phyloP scores from a whole-genome alignment of 768 basidiomycete genomes.

The Hygrophoropsis aurantiaca region DNA sequence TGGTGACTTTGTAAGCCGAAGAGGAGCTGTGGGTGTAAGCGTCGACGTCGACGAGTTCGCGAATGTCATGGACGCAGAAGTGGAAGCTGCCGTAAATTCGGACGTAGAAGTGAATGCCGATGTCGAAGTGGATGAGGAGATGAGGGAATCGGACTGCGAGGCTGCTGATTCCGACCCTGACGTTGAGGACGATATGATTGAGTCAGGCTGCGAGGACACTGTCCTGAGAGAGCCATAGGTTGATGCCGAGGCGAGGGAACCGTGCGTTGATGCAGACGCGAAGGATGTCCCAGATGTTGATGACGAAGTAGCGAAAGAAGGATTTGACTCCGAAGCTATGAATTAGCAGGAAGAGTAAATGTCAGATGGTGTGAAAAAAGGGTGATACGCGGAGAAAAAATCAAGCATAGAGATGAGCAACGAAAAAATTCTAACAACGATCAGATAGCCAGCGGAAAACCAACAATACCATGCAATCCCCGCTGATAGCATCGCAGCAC shows the following conservation, averaged over 20 bases:
- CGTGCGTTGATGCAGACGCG: conserved; percentile 14
- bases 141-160: too few relatives aligned
- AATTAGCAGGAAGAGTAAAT: conserved; percentile 4
- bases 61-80: too few relatives aligned
- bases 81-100: too few relatives aligned
- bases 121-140: too few relatives aligned
- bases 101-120: too few relatives aligned
- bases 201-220: not conserved
- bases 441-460: too few relatives aligned
- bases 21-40: conserved; percentile 16
- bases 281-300: conserved; percentile 13
- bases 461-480: too few relatives aligned
- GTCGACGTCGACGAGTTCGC: too few relatives aligned
- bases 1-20: conserved; percentile 22
- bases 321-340: conserved; percentile 13
- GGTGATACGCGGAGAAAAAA: too few relatives aligned
- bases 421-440: too few relatives aligned
- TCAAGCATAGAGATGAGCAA: too few relatives aligned
- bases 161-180: conserved; percentile 17
- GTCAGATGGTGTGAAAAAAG: conserved; percentile 5
- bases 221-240: conserved; percentile 4
- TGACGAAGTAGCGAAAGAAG: conserved; percentile 14
- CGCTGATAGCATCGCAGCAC: too few relatives aligned
- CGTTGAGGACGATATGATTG: not conserved
- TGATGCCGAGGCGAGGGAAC: conserved; percentile 8